Base-by-base conservation (phyloP, 140 eudicot species). In the Cichorium intybus region DNA sequence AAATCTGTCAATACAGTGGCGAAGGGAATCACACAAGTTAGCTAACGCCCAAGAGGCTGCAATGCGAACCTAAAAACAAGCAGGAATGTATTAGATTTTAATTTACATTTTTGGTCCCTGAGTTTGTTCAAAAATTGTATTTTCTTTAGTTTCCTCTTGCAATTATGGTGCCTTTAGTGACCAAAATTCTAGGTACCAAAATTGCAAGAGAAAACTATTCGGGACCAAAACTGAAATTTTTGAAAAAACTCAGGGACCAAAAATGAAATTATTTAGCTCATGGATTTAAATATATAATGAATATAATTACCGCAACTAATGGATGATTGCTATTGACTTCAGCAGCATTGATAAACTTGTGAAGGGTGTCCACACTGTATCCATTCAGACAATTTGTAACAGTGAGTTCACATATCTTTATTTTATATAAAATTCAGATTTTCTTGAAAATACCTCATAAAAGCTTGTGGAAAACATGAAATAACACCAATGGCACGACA, bases 41-140 rank as follows among this genome's bases (percentile, higher is more conserved):
- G 99, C 97, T 53, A 94, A 67, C 59, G 99, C 97, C 99, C 99
- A 94, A 4, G 99, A 82, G 35, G 99, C 95, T 60, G 95, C 82
- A 73, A 89, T 76, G 21, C 99, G 96, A 27, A 88, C 97, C 99
- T 92, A 79, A 71, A 88, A 67, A 55, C 56, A 23, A 66, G n/a
- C n/a, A n/a, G n/a, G n/a, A n/a, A n/a, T n/a, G n/a, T n/a, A n/a
- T n/a, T n/a, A n/a, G n/a, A n/a, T n/a, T n/a, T n/a, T n/a, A n/a
- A n/a, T n/a, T n/a, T n/a, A n/a, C n/a, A n/a, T n/a, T n/a, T n/a
- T n/a, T n/a, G n/a, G n/a, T n/a, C n/a, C n/a, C n/a, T n/a, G n/a
- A n/a, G n/a, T n/a, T n/a, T n/a, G n/a, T n/a, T n/a, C n/a, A n/a
- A n/a, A n/a, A n/a, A n/a, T n/a, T n/a, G n/a, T n/a, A n/a, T n/a